A percentile compares a stretch with the other conserved stretches of the same genome.
Evolutionary conservation across 345 rosid species (phyloP).

Genomic region (Camelina sativa): DNA sequence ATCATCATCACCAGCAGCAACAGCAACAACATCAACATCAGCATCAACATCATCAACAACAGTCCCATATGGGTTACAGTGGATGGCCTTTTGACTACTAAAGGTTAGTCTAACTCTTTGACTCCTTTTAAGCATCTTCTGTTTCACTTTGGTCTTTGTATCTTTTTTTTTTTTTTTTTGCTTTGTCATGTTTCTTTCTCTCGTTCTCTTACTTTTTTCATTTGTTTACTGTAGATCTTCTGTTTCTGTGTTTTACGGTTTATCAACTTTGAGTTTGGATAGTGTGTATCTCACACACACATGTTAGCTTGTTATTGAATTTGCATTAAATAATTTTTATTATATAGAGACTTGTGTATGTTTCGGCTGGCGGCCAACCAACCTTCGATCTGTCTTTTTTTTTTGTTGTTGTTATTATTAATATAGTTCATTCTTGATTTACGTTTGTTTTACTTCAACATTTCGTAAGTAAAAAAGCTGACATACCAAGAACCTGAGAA

Average conservation of each 20-base stretch:
- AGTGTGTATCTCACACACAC: constrained; percentile 30
- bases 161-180: constrained; percentile 15
- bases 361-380: constrained; percentile 38
- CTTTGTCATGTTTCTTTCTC: constrained; percentile 27
- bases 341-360: constrained; percentile 17
- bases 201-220: constrained; percentile 28
- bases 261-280: constrained; percentile 26
- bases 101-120: constrained; percentile 29
- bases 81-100: constrained; percentile 83
- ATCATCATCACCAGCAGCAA: constrained; percentile 21
- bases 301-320: constrained; percentile 39
- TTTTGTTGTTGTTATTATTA: not conserved
- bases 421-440: constrained; percentile 8
- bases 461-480: constrained; percentile 43
- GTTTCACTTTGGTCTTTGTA: constrained; percentile 35
- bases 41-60: constrained; percentile 26
- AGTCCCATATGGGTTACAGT: constrained; percentile 62
- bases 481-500: constrained; percentile 27
- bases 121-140: constrained; percentile 15
- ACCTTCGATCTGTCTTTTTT: constrained; percentile 14
- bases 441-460: constrained; percentile 37
- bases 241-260: constrained; percentile 25
- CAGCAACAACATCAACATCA: constrained; percentile 31
- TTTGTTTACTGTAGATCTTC: constrained; percentile 36
- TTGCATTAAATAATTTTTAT: not conserved